Conservation (phyloP, 2,329 filamentous ascomycete species). For the Fusarium begoniae region DNA sequence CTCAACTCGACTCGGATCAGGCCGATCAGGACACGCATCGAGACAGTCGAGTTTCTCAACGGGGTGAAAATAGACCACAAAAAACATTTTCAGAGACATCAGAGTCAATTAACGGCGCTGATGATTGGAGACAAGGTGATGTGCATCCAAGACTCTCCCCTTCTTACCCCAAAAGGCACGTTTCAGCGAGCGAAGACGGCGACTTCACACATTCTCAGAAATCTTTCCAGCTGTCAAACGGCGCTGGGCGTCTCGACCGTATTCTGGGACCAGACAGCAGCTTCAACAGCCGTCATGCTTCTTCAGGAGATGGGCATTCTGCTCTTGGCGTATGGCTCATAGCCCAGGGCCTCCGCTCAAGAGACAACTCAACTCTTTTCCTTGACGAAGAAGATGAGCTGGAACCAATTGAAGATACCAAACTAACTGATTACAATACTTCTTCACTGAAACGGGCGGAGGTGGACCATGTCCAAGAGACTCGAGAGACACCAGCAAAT, state of each 20-base stretch:
- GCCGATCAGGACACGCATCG: neutral
- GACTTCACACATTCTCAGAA: constrained; percentile 18
- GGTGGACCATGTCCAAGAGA: neutral
- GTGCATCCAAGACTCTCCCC: neutral
- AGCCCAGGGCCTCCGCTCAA: constrained; percentile 45
- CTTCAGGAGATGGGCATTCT: constrained; percentile 48
- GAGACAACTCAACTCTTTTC: constrained; percentile 37
- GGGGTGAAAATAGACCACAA: neutral
- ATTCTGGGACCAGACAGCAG: constrained; percentile 39
- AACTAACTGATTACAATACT: neutral
- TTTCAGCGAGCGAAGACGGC: neutral
- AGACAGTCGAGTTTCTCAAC: neutral
- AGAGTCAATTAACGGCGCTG: neutral
- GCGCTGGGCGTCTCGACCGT: constrained; percentile 27
- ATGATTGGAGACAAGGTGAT: neutral
- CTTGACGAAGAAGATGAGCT: constrained; percentile 22
- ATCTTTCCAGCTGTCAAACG: constrained; percentile 32
- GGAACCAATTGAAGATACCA: neutral
- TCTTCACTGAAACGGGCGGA: neutral
- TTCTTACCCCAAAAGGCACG: neutral
- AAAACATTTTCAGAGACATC: neutral
- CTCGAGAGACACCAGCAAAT: neutral
- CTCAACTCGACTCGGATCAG: neutral
- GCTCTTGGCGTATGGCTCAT: constrained; percentile 51
- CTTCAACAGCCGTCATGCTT: constrained; percentile 44